These are phyloP conservation scores for Hemileccinum impolitum DNA, from an alignment of 768 basidiomycete species.

Conservation along the genomic window DNA sequence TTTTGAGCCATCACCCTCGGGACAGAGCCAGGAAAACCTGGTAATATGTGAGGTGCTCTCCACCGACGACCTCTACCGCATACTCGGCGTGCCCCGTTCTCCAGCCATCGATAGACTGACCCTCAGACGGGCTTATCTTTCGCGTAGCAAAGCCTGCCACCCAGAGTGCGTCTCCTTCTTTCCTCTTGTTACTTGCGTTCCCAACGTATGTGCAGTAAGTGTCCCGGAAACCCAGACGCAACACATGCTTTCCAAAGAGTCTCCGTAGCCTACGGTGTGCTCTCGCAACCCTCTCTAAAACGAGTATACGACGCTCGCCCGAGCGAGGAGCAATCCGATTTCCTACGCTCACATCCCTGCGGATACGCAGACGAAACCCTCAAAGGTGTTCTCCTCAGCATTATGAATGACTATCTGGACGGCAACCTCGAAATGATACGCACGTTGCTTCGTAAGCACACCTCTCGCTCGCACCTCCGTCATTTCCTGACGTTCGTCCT, in stretches of 20 bases:
- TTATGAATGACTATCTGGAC: conserved; percentile 79
- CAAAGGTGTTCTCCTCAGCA: conserved; percentile 64
- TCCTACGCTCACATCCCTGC: conserved; percentile 50
- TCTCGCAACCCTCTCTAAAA: conserved; percentile 68
- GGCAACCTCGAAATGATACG: conserved; percentile 87
- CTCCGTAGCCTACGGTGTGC: conserved; percentile 76
- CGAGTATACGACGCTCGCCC: conserved; percentile 65
- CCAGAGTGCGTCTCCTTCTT: conserved; percentile 66
- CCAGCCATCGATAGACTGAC: conserved; percentile 54
- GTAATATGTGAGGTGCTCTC: conserved; percentile 48
- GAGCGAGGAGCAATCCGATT: conserved; percentile 40
- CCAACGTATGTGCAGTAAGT: conserved; percentile 57
- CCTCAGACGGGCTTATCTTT: conserved; percentile 73
- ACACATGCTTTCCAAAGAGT: conserved; percentile 87
- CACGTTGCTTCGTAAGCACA: conserved; percentile 60
- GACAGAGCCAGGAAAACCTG: conserved; percentile 10
- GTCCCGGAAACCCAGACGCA: conserved; percentile 66
- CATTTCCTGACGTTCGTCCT: not conserved
- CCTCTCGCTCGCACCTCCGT: too few species aligned
- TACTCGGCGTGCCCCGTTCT: conserved; percentile 61
- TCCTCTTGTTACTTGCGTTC: not conserved
- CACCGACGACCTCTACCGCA: conserved; percentile 65
- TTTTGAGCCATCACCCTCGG: not conserved
- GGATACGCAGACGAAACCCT: conserved; percentile 78
- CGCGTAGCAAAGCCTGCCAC: conserved; percentile 72